phyloP scores from a whole-genome alignment of 345 rosid genomes.

The Durio zibethinus region DNA sequence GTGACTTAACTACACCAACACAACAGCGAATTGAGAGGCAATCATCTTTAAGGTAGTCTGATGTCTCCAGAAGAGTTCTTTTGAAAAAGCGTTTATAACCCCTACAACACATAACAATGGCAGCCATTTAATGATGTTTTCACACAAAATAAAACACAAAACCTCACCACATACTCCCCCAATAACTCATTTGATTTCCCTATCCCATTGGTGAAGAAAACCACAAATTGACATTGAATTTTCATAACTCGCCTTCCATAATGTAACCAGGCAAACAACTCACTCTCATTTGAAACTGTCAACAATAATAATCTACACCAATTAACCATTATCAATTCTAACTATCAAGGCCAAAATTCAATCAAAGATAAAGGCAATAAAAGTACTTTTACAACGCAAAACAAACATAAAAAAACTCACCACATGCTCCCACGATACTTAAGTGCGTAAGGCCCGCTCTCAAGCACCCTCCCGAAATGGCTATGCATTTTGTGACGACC shows the following conservation, averaged over 20 bases:
- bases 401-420: slow-evolving; percentile 33
- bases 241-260: not conserved
- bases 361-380: not conserved
- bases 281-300: not conserved
- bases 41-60: slow-evolving; percentile 68
- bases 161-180: not conserved
- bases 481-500: slow-evolving; percentile 65
- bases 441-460: slow-evolving; percentile 72
- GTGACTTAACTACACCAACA: slow-evolving; percentile 77
- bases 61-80: slow-evolving; percentile 59
- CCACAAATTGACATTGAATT: not conserved
- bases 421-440: slow-evolving; percentile 84
- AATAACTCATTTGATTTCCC: not conserved
- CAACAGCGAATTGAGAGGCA: slow-evolving; percentile 60
- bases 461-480: slow-evolving; percentile 74
- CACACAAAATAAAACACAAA: not conserved
- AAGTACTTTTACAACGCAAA: not conserved
- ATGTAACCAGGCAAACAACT: not conserved
- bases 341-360: not conserved
- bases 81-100: slow-evolving; percentile 81
- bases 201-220: not conserved
- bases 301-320: not conserved
- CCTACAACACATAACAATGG: slow-evolving; percentile 40
- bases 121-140: slow-evolving; percentile 1
- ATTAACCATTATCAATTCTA: not conserved